Evolutionary conservation across 306 rosid genomes (phyloP).

Genomic region (Crotalaria pallida): DNA sequence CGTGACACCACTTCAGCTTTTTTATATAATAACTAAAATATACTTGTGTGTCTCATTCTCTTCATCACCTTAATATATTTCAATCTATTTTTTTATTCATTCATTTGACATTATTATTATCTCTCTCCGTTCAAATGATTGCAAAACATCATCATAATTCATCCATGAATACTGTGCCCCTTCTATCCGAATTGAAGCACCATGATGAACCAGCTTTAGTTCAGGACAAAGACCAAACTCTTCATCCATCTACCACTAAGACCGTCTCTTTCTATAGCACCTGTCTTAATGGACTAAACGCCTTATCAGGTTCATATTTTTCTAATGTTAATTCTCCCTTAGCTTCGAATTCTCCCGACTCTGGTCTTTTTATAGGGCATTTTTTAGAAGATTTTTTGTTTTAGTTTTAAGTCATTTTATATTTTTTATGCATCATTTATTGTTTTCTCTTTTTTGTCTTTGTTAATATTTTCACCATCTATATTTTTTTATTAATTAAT

Average conservation of each 20-base stretch:
- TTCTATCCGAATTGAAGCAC: slow-evolving; percentile 5
- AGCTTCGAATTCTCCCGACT: no score
- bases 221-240: neutral
- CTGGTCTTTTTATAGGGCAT: no score
- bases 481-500: no score
- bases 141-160: neutral
- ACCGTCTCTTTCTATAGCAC: neutral
- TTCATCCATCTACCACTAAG: neutral
- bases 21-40: no score
- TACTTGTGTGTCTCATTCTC: no score
- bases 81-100: neutral
- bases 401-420: no score
- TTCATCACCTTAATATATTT: neutral
- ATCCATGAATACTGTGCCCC: neutral
- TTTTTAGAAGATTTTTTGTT: no score
- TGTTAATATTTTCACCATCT: no score
- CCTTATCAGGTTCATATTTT: slow-evolving; percentile 20
- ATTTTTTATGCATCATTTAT: no score
- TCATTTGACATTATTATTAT: neutral
- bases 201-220: neutral
- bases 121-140: neutral
- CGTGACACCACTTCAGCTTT: no score
- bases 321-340: neutral
- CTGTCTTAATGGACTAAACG: slow-evolving; percentile 29
- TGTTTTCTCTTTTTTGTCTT: no score